Conservation (phyloP, 768 basidiomycete genomes). For the Cytidiella melzeri region DNA sequence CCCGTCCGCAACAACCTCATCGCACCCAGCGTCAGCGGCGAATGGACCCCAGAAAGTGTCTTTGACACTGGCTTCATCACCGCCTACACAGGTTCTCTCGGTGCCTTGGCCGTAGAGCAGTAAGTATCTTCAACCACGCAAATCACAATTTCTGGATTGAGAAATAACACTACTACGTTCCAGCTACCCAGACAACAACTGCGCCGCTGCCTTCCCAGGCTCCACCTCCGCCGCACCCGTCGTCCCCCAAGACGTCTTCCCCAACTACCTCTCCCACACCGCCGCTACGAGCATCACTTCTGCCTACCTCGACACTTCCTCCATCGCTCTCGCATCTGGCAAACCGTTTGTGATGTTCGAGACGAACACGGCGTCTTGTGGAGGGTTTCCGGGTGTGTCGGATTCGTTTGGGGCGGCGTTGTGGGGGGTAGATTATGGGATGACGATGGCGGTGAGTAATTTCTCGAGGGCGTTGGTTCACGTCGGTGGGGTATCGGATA, state of each 20-base stretch:
- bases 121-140: constrained; percentile 21
- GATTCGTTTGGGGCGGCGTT: constrained; percentile 45
- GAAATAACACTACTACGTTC: too few relatives aligned
- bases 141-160: too few relatives aligned
- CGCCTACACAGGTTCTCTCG: constrained; percentile 27
- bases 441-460: constrained; percentile 44
- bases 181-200: constrained; percentile 35
- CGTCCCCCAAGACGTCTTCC: constrained; percentile 34
- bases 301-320: constrained; percentile 32
- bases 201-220: constrained; percentile 21
- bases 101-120: constrained; percentile 36
- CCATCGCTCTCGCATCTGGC: constrained; percentile 24
- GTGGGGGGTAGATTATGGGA: constrained; percentile 45
- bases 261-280: constrained; percentile 39
- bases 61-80: constrained; percentile 27
- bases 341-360: constrained; percentile 48
- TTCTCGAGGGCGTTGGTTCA: constrained; percentile 43
- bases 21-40: constrained; percentile 26
- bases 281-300: constrained; percentile 28
- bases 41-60: constrained; percentile 28
- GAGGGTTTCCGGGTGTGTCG: constrained; percentile 47
- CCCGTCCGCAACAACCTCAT: constrained; percentile 25
- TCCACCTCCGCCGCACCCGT: constrained; percentile 19
- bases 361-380: constrained; percentile 48
- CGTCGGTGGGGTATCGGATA: constrained; percentile 41